Evolutionary conservation across 768 basidiomycete species (phyloP).

Genomic region (Sarcodon sp.): DNA sequence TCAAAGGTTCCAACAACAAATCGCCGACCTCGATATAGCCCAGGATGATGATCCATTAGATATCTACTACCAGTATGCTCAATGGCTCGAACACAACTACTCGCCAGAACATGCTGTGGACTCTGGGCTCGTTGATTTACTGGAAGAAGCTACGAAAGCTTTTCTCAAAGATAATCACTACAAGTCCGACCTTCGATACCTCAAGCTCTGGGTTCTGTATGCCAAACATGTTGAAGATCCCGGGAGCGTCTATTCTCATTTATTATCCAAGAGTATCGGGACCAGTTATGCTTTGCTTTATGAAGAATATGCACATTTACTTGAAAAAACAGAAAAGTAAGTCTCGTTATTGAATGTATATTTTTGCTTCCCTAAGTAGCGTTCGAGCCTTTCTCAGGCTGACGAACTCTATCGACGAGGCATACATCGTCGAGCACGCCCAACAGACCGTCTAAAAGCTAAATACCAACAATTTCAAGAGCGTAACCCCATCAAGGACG

Average conservation of each 20-base stretch:
- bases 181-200: slow-evolving; percentile 78
- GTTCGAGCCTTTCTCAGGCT: slow-evolving; percentile 56
- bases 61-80: slow-evolving; percentile 75
- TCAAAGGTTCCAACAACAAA: slow-evolving; percentile 11
- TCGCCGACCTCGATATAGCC: slow-evolving; percentile 19
- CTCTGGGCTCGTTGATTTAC: slow-evolving; percentile 67
- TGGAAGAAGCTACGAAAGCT: slow-evolving; percentile 72
- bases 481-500: slow-evolving; percentile 26
- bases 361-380: slow-evolving; percentile 3
- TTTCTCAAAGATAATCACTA: slow-evolving; percentile 81
- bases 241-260: slow-evolving; percentile 43
- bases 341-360: slow-evolving; percentile 14
- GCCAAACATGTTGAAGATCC: slow-evolving; percentile 68
- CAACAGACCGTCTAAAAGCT: slow-evolving; percentile 72
- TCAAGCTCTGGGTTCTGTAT: slow-evolving; percentile 87
- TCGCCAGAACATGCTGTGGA: slow-evolving; percentile 47
- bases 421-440: slow-evolving; percentile 69
- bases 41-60: slow-evolving; percentile 81
- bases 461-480: slow-evolving; percentile 70
- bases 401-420: slow-evolving; percentile 74
- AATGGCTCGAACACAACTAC: slow-evolving; percentile 82
- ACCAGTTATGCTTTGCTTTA: slow-evolving; percentile 73
- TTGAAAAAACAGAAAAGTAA: slow-evolving; percentile 72
- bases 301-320: slow-evolving; percentile 76
- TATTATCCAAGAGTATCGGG: slow-evolving; percentile 38